Evolutionary conservation across 2,329 filamentous ascomycete species (phyloP).

Genomic region (Paracamarosporium sp.): DNA sequence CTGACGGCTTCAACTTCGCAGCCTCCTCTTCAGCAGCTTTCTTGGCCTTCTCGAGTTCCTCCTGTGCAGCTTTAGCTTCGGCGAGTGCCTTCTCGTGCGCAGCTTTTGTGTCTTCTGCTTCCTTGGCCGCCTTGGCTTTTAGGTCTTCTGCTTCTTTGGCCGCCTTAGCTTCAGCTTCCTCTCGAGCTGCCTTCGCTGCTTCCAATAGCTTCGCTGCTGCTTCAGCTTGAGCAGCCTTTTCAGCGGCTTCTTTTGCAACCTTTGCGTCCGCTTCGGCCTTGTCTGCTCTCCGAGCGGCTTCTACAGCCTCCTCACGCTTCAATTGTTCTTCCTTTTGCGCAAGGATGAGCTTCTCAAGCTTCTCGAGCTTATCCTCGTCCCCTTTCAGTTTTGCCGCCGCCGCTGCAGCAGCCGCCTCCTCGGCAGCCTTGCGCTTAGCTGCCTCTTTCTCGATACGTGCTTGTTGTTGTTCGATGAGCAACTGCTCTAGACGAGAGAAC

Average conservation of each 20-base stretch:
- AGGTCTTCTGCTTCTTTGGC: conserved; percentile 37
- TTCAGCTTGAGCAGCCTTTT: conserved; percentile 50
- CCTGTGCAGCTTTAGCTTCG: conserved; percentile 53
- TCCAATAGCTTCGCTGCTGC: conserved; percentile 27
- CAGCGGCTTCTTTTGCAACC: conserved; percentile 59
- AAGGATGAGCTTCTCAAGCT: conserved; percentile 45
- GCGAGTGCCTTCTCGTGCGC: conserved; percentile 57
- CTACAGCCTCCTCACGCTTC: conserved; percentile 32
- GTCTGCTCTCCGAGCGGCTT: conserved; percentile 41
- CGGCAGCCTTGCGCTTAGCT: conserved; percentile 40
- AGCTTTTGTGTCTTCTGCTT: conserved; percentile 47
- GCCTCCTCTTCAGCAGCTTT: conserved; percentile 54
- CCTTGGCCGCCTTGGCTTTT: conserved; percentile 51
- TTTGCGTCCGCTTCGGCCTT: conserved; percentile 58
- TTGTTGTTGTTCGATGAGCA: conserved; percentile 44
- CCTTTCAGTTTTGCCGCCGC: conserved; percentile 37
- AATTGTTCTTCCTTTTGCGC: conserved; percentile 38
- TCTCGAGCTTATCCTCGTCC: conserved; percentile 34
- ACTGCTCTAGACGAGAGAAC: conserved; percentile 44
- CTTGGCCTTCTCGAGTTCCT: conserved; percentile 55
- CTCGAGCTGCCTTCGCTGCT: conserved; percentile 33
- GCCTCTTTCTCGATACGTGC: conserved; percentile 46
- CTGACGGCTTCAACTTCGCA: conserved; percentile 47
- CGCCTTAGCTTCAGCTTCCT: conserved; percentile 34
- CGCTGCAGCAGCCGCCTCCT: conserved; percentile 29